phyloP scores from a whole-genome alignment of 108 stramenopile genomes.

The Cylindrotheca fusiformis region DNA sequence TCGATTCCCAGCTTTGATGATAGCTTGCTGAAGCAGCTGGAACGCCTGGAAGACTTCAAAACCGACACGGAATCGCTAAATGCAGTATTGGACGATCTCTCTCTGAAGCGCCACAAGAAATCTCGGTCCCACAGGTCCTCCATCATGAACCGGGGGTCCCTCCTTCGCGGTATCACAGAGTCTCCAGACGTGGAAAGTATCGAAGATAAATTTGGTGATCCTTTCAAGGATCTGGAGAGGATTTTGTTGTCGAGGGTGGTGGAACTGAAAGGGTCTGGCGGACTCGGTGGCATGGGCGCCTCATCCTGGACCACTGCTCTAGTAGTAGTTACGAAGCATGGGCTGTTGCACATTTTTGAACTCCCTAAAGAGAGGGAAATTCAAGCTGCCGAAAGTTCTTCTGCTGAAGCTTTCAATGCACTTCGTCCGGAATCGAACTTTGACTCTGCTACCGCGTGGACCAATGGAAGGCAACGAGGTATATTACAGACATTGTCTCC shows the following conservation, averaged over 20 bases:
- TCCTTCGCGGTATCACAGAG: constrained; percentile 4
- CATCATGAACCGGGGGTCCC: constrained; percentile 33
- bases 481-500: constrained; percentile 25
- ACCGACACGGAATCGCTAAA: constrained; percentile 64
- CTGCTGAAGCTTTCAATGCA: constrained; percentile 24
- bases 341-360: constrained; percentile 59
- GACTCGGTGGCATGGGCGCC: constrained; percentile 37
- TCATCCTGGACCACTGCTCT: constrained; percentile 61
- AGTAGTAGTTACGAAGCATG: constrained; percentile 57
- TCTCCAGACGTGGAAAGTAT: constrained; percentile 24
- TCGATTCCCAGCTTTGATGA: constrained; percentile 36
- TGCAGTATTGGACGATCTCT: constrained; percentile 57
- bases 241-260: constrained; percentile 24
- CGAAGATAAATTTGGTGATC: constrained; percentile 21
- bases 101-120: constrained; percentile 55
- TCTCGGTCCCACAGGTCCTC: constrained; percentile 49
- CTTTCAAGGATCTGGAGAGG: constrained; percentile 18
- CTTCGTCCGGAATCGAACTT: constrained; percentile 20
- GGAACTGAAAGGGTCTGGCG: constrained; percentile 23
- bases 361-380: constrained; percentile 24
- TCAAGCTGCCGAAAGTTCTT: background rate
- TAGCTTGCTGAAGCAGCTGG: constrained; percentile 34
- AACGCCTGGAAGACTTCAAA: constrained; percentile 55
- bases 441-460: constrained; percentile 15
- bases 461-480: constrained; percentile 2